Evolutionary conservation across 352 stramenopile species (phyloP), one percentile per base, ranked within the genome.

Genomic region (Pythium rhizo-oryzae): DNA sequence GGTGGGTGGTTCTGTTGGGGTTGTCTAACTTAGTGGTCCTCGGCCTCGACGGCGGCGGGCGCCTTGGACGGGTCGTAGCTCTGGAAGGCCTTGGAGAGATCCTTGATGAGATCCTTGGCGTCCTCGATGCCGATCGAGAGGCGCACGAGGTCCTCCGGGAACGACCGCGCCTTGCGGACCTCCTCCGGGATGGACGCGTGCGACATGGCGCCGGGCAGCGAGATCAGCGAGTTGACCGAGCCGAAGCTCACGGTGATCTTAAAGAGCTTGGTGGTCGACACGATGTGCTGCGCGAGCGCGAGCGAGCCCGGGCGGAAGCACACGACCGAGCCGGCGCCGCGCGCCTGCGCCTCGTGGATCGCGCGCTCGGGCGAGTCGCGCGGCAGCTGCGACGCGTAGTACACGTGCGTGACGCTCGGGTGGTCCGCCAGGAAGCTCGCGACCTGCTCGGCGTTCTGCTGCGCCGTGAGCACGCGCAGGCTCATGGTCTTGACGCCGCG

Each of bases 401-500:
- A 77, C 24, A 99, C 93, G 21, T 85, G 85, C 25, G 81, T 78
- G 9, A 99, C 90, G 7, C 78, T 61, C 11, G 78, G 72, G 72
- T 98, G 93, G 60, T 87, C 78, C 61, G 92, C 71, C 13, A 99
- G 76, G 68, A 93, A 98, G 55, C 84, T 71, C 13, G 97, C 96
- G 25, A 99, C 95, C 85, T 95, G 97, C 37, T 90, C 80, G 37
- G 99, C 96, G 25, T 85, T 81, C 19, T 87, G 78, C 78, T 98
- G 94, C 6, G 72, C 72, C 65, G 97, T 76, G 21, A 99, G 79
- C 84, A 98, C 97, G 57, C 97, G 90, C 59, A 99, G 81, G 61
- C 88, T 84, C 30, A 99, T 78, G 24, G 97, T 99, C 82, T 99
- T 98, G 55, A 99, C 85, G 19, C 97, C 97, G 65, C 98, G 94